phyloP scores from a whole-genome alignment of 164 flowering plant species.

The Annona squamosa region DNA sequence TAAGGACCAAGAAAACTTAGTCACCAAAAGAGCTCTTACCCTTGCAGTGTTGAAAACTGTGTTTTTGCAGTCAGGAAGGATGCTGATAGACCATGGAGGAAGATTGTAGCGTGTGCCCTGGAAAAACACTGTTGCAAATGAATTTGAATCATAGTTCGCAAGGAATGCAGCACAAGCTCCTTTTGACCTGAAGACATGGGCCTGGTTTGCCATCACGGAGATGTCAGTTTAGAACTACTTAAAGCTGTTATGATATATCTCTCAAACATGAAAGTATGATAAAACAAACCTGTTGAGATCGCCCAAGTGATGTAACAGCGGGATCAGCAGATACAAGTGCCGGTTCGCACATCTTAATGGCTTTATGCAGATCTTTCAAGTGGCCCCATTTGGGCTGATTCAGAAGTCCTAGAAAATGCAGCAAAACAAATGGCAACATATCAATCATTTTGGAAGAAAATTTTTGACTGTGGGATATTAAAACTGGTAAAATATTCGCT shows the following conservation, averaged over 20 bases:
- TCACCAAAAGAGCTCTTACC: conserved; percentile 29
- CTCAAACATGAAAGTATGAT: neutral
- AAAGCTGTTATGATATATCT: neutral
- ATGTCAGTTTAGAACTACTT: neutral
- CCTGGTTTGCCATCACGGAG: conserved; percentile 27
- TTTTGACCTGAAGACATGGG: conserved; percentile 57
- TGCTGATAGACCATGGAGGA: conserved; percentile 93
- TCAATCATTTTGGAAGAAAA: neutral
- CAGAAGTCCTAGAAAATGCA: conserved; percentile 39
- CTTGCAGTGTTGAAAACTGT: conserved; percentile 80
- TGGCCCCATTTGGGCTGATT: conserved; percentile 87
- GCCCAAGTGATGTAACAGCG: conserved; percentile 38
- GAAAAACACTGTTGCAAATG: conserved; percentile 49
- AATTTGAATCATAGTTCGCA: conserved; percentile 54
- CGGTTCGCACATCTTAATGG: conserved; percentile 77
- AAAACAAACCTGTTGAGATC: conserved; percentile 52
- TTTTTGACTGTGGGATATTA: neutral
- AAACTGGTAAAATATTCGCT: neutral
- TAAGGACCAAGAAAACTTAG: neutral
- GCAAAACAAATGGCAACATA: neutral
- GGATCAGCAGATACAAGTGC: conserved; percentile 80
- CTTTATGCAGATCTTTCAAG: conserved; percentile 74
- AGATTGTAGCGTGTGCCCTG: conserved; percentile 49
- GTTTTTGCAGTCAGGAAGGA: conserved; percentile 88
- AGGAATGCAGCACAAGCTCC: conserved; percentile 88